Evolutionary conservation across 192 early-diverging fungal species (phyloP), one percentile per base, ranked within the genome.

Genomic region (Coemansia sp.): DNA sequence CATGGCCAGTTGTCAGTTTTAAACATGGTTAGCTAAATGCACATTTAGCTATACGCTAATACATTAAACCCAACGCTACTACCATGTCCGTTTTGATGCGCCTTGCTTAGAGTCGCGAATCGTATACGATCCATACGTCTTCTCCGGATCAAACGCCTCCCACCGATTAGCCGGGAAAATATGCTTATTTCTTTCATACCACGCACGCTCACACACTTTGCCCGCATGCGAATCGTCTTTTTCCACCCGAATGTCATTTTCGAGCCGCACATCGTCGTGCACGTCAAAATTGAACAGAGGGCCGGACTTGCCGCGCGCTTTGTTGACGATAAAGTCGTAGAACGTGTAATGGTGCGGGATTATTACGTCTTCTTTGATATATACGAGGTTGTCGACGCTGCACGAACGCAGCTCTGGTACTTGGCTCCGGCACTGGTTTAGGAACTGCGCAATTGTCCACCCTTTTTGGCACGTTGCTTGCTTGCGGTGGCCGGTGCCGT

Each of bases 311-410:
- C 94, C 96, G n/a, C 96, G 84, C 35, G 91, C 90, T 69, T 93
- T 93, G 81, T 94, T 96, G 62, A 96, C 77, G 38, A 96, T 96
- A 65, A 98, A 94, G 72, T 98, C 96, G 78, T 98, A 98, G 65
- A 93, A 92, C 22, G 91, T 88, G 62, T 88, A 89, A 60, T 92
- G 89, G 64, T 96, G 94, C 19, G 96, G 96, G 61, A 98, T 93
- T 57, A 98, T 95, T 57, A 98, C 69, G 84, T 96, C 94, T 78
- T 96, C 94, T 75, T 98, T 98, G 39, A 96, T 83, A 68, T 92
- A 96, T 54, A 98, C 83, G 68, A 98, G 58, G 61, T 91, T 90
- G 62, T 96, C 96, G 20, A 89, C 90, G 54, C 88, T 91, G 13
- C 89, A 75, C 8, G 87, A 83, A 8, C 92, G 87, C 22, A 98